Percentiles rank a stretch among this genome's conserved stretches.
phyloP scores from a whole-genome alignment of 2,329 filamentous ascomycete species.

The Sporothrix schenckii region DNA sequence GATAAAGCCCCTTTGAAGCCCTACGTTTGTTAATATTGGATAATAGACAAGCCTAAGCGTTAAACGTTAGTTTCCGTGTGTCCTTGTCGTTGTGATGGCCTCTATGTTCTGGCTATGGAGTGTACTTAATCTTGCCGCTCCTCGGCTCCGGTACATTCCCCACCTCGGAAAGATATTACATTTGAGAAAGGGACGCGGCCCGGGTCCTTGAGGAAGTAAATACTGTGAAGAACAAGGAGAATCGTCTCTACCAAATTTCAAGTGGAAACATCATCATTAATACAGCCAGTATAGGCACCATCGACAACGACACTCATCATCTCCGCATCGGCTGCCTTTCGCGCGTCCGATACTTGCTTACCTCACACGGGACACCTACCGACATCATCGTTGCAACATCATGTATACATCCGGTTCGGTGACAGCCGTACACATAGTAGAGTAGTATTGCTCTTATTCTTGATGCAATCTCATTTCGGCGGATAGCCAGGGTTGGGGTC shows the following conservation, averaged over 20 bases:
- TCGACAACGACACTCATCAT: background rate
- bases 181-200: constrained; percentile 14
- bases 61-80: background rate
- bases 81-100: background rate
- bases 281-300: constrained; percentile 8
- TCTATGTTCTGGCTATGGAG: background rate
- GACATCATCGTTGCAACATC: background rate
- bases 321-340: background rate
- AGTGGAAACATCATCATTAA: background rate
- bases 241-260: background rate
- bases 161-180: background rate
- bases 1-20: constrained; percentile 12
- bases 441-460: background rate
- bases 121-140: background rate
- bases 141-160: background rate
- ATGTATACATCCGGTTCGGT: background rate
- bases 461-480: background rate
- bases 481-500: background rate
- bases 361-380: background rate
- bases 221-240: background rate
- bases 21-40: background rate
- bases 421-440: background rate
- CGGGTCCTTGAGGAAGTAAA: constrained; percentile 5
- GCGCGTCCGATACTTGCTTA: background rate
- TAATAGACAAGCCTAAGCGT: background rate